Evolutionary conservation across 2,329 filamentous ascomycete species (phyloP).

Genomic region (Cladophialophora exuberans): DNA sequence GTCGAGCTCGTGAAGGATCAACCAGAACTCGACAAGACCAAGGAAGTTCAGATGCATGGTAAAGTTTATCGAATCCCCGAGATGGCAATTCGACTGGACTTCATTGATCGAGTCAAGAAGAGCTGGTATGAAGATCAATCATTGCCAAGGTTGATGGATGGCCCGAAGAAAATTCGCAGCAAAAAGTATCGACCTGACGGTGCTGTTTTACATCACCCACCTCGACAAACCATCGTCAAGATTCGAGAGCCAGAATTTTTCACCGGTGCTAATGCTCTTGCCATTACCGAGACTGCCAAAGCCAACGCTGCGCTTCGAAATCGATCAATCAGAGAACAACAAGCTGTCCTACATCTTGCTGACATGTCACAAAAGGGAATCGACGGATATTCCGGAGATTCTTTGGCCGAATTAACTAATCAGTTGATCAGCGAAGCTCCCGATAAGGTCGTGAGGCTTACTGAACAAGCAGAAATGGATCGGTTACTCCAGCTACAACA

Average conservation of each 20-base stretch:
- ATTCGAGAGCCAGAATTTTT: constrained; percentile 37
- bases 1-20: constrained; percentile 64
- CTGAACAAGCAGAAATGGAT: constrained; percentile 25
- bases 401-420: constrained; percentile 31
- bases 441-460: constrained; percentile 23
- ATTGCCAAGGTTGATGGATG: constrained; percentile 22
- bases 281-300: constrained; percentile 30
- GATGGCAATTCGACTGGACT: constrained; percentile 69
- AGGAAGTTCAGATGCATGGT: constrained; percentile 64
- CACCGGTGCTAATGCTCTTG: constrained; percentile 29
- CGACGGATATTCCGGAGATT: constrained; percentile 22
- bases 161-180: constrained; percentile 19
- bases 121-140: constrained; percentile 37
- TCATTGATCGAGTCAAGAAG: constrained; percentile 66
- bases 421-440: constrained; percentile 31
- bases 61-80: constrained; percentile 66
- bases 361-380: constrained; percentile 27
- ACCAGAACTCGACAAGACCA: constrained; percentile 52
- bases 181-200: constrained; percentile 26
- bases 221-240: constrained; percentile 34
- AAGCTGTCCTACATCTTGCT: constrained; percentile 28
- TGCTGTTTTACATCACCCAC: constrained; percentile 22
- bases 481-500: constrained; percentile 26
- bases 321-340: constrained; percentile 32
- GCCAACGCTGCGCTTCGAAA: constrained; percentile 28